Conservation (phyloP, 2,329 filamentous ascomycete species). For the Fusarium acutatum region DNA sequence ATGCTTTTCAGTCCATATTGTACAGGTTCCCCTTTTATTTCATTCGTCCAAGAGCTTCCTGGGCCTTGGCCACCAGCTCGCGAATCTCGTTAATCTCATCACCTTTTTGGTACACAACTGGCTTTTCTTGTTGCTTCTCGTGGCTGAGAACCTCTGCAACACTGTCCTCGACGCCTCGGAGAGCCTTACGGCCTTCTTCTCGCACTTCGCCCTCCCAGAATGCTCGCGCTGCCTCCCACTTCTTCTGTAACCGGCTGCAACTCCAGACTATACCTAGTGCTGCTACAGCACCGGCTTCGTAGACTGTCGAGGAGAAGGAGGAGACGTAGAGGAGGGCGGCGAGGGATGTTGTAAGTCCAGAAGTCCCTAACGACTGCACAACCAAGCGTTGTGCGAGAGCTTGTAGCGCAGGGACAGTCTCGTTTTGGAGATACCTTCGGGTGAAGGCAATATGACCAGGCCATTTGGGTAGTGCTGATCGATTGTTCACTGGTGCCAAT, state of each 20-base stretch:
- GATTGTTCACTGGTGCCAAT: constrained; percentile 30
- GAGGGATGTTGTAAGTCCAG: constrained; percentile 66
- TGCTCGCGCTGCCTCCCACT: constrained; percentile 67
- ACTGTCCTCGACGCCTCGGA: constrained; percentile 64
- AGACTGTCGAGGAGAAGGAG: constrained; percentile 60
- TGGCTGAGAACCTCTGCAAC: constrained; percentile 57
- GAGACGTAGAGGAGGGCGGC: constrained; percentile 66
- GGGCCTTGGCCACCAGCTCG: constrained; percentile 58
- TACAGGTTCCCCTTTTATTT: constrained; percentile 49
- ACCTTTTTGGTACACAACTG: constrained; percentile 31
- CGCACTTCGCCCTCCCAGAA: constrained; percentile 75
- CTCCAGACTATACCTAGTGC: constrained; percentile 69
- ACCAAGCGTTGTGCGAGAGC: constrained; percentile 78
- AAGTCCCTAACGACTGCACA: constrained; percentile 77
- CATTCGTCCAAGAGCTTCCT: constrained; percentile 58
- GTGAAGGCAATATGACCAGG: constrained; percentile 77
- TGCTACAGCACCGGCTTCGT: constrained; percentile 70
- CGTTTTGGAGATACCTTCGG: constrained; percentile 71
- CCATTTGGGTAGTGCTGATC: constrained; percentile 63
- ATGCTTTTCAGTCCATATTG: constrained; percentile 28
- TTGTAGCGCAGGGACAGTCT: constrained; percentile 75
- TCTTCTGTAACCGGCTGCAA: constrained; percentile 66
- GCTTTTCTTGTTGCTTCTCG: constrained; percentile 33
- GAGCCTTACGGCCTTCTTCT: constrained; percentile 71
- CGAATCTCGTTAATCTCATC: constrained; percentile 52